Evolutionary conservation across 176 grass and related monocot genomes (phyloP), one percentile per base, ranked within the genome.

Genomic region (Oryza australiensis): DNA sequence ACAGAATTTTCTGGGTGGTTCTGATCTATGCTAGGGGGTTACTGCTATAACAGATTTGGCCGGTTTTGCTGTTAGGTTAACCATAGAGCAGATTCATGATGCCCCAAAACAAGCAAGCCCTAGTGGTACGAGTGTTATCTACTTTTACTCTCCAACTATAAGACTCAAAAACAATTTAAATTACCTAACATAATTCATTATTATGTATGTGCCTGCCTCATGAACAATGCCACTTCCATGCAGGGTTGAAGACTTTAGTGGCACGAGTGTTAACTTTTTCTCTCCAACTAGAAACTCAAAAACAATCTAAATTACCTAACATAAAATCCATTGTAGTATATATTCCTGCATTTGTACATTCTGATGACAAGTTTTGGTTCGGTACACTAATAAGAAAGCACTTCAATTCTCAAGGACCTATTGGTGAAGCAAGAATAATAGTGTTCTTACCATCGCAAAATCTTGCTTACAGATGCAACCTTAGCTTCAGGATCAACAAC

Each of bases 381-480:
- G 6, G 12, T 41, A 18, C 32, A 77, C 64, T 49, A 79, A 41
- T 34, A 72, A 77, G 43, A 1, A 28, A 82, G 66, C 49, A 22
- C 40, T 74, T 34, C 42, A 68, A 41, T 35, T 57, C 22, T 33
- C 12, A 33, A 49, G 27, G 12, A 9, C 41, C 5, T 63, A 33
- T 40, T 27, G 15, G 10, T 81, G 49, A 76, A 76, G 64, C 55
- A 53, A 55, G 41, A 89, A 82, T 8, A 88, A 49, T 40, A 86
- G 66, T 55, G n/a, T 26, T 29, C 83, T 94, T 92, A 93, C 95
- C 95, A 98, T 64, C 64, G 75, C 63, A 98, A 87, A 73, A 98
- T 94, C 78, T 86, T 94, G 88, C 80, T 94, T 72, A 77, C 72
- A 45, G 90, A 94, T 88, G 86, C 92, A 22, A 86, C 40, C 82